These are phyloP conservation scores for Blumeriella jaapii DNA, from an alignment of 2,329 filamentous ascomycete species.

Conservation along the genomic window DNA sequence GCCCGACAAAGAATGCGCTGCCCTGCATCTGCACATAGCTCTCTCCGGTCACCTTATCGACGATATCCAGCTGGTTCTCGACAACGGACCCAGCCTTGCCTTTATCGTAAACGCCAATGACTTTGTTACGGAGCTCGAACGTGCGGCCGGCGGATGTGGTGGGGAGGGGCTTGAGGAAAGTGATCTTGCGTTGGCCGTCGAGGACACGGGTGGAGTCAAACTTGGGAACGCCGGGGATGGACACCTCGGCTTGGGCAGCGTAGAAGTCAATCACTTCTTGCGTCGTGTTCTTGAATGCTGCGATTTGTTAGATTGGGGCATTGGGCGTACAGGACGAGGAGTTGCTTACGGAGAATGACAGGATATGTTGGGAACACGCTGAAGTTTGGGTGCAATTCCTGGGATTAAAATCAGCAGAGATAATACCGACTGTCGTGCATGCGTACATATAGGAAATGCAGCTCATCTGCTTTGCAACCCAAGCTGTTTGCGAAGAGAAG, in stretches of 20 bases:
- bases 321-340: neutral
- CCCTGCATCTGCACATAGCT: slow-evolving; percentile 48
- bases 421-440: slow-evolving; percentile 5
- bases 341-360: slow-evolving; percentile 18
- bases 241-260: slow-evolving; percentile 38
- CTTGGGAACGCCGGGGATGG: slow-evolving; percentile 54
- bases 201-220: slow-evolving; percentile 52
- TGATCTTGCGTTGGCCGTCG: slow-evolving; percentile 55
- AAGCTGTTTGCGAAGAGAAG: slow-evolving; percentile 87
- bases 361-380: slow-evolving; percentile 66
- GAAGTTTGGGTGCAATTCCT: slow-evolving; percentile 85
- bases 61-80: slow-evolving; percentile 53
- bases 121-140: slow-evolving; percentile 53
- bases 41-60: slow-evolving; percentile 49
- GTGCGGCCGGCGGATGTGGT: slow-evolving; percentile 45
- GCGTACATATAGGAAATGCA: slow-evolving; percentile 82
- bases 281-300: slow-evolving; percentile 54
- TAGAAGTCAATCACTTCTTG: slow-evolving; percentile 63
- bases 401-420: slow-evolving; percentile 5
- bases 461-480: slow-evolving; percentile 69
- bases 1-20: slow-evolving; percentile 55
- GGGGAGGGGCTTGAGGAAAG: slow-evolving; percentile 52
- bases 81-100: slow-evolving; percentile 58
- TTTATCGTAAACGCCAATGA: slow-evolving; percentile 63
- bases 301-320: slow-evolving; percentile 6